Percentiles rank a stretch among this genome's conserved stretches.
Evolutionary conservation across 2,329 filamentous ascomycete species (phyloP).

Genomic region (Fusarium tricinctum): DNA sequence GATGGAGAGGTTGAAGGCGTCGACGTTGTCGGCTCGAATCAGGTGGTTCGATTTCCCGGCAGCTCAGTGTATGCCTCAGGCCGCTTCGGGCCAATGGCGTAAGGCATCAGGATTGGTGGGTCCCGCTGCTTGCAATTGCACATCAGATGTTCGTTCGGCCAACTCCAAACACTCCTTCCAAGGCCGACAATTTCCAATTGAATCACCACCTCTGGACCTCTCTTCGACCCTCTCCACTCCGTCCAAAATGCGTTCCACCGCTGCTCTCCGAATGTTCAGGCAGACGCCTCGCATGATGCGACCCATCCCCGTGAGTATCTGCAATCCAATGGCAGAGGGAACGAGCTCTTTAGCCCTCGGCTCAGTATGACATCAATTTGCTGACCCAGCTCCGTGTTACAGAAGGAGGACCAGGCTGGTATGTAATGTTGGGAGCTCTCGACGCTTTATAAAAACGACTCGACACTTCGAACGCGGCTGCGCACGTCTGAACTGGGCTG

Average conservation of each 20-base stretch:
- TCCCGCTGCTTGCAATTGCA: conserved; percentile 51
- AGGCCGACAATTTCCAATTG: conserved; percentile 53
- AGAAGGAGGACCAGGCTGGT: conserved; percentile 79
- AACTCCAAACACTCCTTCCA: conserved; percentile 51
- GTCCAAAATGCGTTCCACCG: conserved; percentile 75
- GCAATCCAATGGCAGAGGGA: conserved; percentile 38
- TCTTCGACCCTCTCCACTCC: conserved; percentile 50
- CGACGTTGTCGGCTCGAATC: conserved; percentile 57
- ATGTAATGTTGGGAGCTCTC: conserved; percentile 57
- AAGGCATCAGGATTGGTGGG: conserved; percentile 55
- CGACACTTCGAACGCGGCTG: conserved; percentile 28
- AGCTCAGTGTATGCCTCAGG: conserved; percentile 58
- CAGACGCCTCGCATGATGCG: conserved; percentile 76
- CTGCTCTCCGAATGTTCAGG: conserved; percentile 75
- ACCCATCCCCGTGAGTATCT: conserved; percentile 76
- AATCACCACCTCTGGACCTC: conserved; percentile 50
- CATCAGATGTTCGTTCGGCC: conserved; percentile 55
- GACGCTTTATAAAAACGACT: conserved; percentile 29
- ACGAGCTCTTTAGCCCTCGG: conserved; percentile 40
- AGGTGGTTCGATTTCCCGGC: conserved; percentile 56
- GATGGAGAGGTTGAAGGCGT: conserved; percentile 53
- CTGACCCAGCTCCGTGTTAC: conserved; percentile 48
- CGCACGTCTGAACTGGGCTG: conserved; percentile 36
- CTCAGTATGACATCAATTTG: conserved; percentile 44
- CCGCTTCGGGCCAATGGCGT: conserved; percentile 53